Percentiles rank a stretch among this genome's conserved stretches.
These are phyloP conservation scores for Kurtzmaniella quercitrusa DNA, from an alignment of 1,139 yeast genomes.

Conservation along the genomic window DNA sequence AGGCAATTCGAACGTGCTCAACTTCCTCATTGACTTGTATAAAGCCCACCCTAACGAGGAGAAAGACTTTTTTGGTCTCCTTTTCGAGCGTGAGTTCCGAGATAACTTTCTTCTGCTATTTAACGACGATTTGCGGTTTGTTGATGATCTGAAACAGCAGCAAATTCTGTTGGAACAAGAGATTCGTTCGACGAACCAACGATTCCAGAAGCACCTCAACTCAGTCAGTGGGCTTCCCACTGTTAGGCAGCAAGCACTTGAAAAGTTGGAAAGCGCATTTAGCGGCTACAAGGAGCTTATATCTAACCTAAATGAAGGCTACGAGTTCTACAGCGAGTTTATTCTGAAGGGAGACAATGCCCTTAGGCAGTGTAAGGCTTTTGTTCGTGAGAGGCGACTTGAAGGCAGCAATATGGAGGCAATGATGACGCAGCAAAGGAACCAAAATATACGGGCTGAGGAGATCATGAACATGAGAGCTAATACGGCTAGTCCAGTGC, in stretches of 20 bases:
- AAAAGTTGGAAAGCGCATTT: slow-evolving; percentile 50
- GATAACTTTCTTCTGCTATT: slow-evolving; percentile 35
- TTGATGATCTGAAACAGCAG: slow-evolving; percentile 30
- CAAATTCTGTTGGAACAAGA: slow-evolving; percentile 43
- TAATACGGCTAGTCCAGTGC: slow-evolving; percentile 2
- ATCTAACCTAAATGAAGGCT: slow-evolving; percentile 63
- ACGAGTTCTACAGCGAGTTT: slow-evolving; percentile 65
- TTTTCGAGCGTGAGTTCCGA: slow-evolving; percentile 31
- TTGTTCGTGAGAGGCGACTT: slow-evolving; percentile 47
- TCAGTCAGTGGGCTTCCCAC: slow-evolving; percentile 20
- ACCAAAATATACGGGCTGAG: slow-evolving; percentile 3
- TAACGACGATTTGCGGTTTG: slow-evolving; percentile 33
- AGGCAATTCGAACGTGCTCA: slow-evolving; percentile 45
- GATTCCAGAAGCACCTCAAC: slow-evolving; percentile 19
- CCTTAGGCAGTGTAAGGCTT: slow-evolving; percentile 49
- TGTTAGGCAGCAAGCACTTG: slow-evolving; percentile 48
- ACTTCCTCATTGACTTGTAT: slow-evolving; percentile 46
- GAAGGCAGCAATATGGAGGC: slow-evolving; percentile 51
- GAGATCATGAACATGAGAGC: slow-evolving; percentile 1
- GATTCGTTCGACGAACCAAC: slow-evolving; percentile 41
- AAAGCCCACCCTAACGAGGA: slow-evolving; percentile 22
- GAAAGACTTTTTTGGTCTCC: slow-evolving; percentile 19
- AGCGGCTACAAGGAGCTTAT: slow-evolving; percentile 52
- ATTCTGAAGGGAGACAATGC: slow-evolving; percentile 46
- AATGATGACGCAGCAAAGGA: slow-evolving; percentile 9